Evolutionary conservation across 441 rosid species (phyloP).

Genomic region (Populus hybrid): DNA sequence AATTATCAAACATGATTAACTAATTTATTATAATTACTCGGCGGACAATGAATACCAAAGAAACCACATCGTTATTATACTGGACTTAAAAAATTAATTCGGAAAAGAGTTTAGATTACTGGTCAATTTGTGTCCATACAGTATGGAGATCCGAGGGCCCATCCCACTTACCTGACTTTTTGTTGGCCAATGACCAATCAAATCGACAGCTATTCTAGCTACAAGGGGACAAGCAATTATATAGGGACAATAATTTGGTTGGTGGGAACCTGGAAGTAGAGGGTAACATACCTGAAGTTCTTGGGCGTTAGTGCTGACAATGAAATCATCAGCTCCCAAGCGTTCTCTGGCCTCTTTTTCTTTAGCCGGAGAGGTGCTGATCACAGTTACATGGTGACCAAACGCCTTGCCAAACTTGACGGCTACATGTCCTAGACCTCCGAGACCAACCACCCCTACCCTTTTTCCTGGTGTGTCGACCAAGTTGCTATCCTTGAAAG

Average conservation of each 20-base stretch:
- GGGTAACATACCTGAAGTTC: slow-evolving; percentile 53
- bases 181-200: too few species aligned
- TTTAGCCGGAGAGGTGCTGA: slow-evolving; percentile 65
- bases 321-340: slow-evolving; percentile 67
- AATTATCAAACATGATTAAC: neutral
- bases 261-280: neutral
- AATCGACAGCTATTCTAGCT: too few species aligned
- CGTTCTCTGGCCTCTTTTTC: slow-evolving; percentile 56
- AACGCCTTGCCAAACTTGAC: slow-evolving; percentile 74
- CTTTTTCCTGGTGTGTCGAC: slow-evolving; percentile 39
- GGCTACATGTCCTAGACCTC: slow-evolving; percentile 80
- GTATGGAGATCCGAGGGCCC: too few species aligned
- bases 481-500: slow-evolving; percentile 42
- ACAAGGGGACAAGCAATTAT: neutral
- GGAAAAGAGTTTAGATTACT: too few species aligned
- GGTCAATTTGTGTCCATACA: too few species aligned
- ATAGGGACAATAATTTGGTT: neutral
- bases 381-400: slow-evolving; percentile 76
- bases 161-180: too few species aligned
- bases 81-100: too few species aligned
- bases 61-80: too few species aligned
- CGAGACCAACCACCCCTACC: slow-evolving; percentile 67
- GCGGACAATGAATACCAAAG: too few species aligned
- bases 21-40: too few species aligned
- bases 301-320: slow-evolving; percentile 42